Conservation (phyloP, 2,329 filamentous ascomycete species). For the Cyphellophora attinorum region DNA sequence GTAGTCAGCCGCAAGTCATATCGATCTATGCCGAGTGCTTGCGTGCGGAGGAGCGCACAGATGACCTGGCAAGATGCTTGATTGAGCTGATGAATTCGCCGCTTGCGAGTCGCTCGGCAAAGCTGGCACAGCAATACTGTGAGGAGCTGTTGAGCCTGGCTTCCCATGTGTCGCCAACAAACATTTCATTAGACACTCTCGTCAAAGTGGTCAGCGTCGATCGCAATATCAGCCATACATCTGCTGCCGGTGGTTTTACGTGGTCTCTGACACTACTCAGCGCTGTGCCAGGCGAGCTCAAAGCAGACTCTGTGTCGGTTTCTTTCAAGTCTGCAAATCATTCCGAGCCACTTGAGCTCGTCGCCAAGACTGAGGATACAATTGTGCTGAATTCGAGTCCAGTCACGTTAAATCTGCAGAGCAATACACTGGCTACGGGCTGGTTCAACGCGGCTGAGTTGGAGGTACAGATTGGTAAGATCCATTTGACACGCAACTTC, state of each 20-base stretch:
- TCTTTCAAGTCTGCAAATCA: too few relatives aligned
- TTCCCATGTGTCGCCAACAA: constrained; percentile 49
- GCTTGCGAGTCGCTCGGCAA: too few relatives aligned
- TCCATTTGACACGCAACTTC: constrained; percentile 6
- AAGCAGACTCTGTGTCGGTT: too few relatives aligned
- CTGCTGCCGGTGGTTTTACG: constrained; percentile 65
- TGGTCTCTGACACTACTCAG: constrained; percentile 45
- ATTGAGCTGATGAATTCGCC: too few relatives aligned
- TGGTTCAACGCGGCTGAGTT: constrained; percentile 15
- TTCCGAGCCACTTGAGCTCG: too few relatives aligned
- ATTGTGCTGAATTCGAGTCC: too few relatives aligned
- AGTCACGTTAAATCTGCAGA: too few relatives aligned
- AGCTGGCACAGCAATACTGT: constrained; percentile 25
- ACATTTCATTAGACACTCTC: constrained; percentile 61
- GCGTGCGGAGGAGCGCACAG: constrained; percentile 61
- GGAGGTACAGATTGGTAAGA: constrained; percentile 12
- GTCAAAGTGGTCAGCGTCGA: constrained; percentile 62
- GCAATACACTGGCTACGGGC: constrained; percentile 13
- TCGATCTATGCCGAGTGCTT: constrained; percentile 79
- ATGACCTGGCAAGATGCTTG: constrained; percentile 69
- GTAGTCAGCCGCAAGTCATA: constrained; percentile 73
- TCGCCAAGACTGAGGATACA: too few relatives aligned
- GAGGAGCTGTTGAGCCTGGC: constrained; percentile 39
- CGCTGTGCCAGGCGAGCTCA: too few relatives aligned
- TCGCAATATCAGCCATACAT: constrained; percentile 58